Evolutionary conservation across 345 rosid species (phyloP), one percentile per base, ranked within the genome.

Genomic region (Euclidium syriacum): DNA sequence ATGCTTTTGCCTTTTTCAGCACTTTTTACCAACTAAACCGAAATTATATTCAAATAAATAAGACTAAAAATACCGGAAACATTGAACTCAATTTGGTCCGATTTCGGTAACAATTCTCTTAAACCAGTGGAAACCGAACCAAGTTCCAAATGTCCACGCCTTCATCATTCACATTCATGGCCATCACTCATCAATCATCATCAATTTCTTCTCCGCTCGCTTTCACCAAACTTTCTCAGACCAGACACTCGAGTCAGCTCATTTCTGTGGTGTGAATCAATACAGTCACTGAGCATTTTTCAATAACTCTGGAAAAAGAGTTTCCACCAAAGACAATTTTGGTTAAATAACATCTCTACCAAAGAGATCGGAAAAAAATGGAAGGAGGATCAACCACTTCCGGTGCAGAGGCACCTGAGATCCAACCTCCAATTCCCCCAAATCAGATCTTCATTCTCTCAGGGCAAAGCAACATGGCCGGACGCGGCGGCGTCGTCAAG

Each of bases 391-490:
- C 48, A 19, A 42, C 33, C 3, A 10, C 6, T 56, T 42, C 59
- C 40, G 60, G 39, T 11, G 32, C 34, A 9, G 61, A 51, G 11
- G 41, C 35, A 35, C 10, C 15, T 2, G 65, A 52, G 70, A 58
- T 34, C 33, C 62, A 57, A 10, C 3, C 71, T 3, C 64, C 29
- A 5, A 16, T 22, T 5, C 5, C 60, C 24, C 64, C 72, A 15
- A 67, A 77, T 3, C 85, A 84, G 56, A 81, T 89, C 70, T 92
- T 87, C 79, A 75, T 92, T 44, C 81, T 92, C 65, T 82, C 96
- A 35, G 95, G 98, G 6, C 96, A 92, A 73, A 92, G 99, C 79
- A 92, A 90, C 84, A 89, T 87, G 96, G 81, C 86, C 7, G 96
- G 97, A 48, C 85, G 91, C 34, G 98, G 96, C 30, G 98, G 91